Evolutionary conservation across 2,329 filamentous ascomycete species (phyloP), one percentile per base, ranked within the genome.

Genomic region (Didymella pinodella): DNA sequence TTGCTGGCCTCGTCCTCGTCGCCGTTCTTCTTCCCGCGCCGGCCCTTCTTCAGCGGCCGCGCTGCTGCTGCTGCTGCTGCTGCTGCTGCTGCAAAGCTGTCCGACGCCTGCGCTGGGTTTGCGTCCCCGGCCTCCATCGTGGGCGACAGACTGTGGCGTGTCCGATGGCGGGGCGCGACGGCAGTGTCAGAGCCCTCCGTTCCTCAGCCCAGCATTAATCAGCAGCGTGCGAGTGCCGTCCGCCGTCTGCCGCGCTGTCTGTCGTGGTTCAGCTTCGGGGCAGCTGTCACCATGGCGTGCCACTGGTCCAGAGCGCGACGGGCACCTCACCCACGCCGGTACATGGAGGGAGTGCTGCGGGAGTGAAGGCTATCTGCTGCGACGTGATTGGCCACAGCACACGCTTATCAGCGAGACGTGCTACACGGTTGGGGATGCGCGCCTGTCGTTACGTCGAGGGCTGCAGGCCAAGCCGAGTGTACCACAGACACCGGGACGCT

Each of bases 1-100:
- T 73, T 82, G 26, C 71, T 69, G 46, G 74, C 71, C 47, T 81
- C 79, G 54, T 81, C 77, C 34, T 68, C 68, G 2, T 71, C 69
- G 29, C 65, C 65, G 28, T 75, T 72, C 65, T 73, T 75, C 68
- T 75, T 75, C 49, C 67, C 65, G 48, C 73, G 66, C 25, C 74
- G 67, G 14, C 74, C 71, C 44, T 70, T 73, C 65, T 77, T 77
- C n/a, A 66, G 49, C 48, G 68, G 66, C 14, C 34, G 34, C 10
- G 54, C 43, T 10, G 38, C 22, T 22, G 22, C 32, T 38, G 34
- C 43, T 10, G 54, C 43, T 10, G 38, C 22, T 22, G 22, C 32
- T 38, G 34, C 43, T 10, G 38, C 22, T 22, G 22, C 32, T 38
- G 34, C 18, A 14, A 18, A 25, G 38, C 41, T n/a, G 41, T 44